Evolutionary conservation across 2,329 filamentous ascomycete genomes (phyloP), one percentile per base, ranked within the genome.

Genomic region (Westerdykella aurantiaca): DNA sequence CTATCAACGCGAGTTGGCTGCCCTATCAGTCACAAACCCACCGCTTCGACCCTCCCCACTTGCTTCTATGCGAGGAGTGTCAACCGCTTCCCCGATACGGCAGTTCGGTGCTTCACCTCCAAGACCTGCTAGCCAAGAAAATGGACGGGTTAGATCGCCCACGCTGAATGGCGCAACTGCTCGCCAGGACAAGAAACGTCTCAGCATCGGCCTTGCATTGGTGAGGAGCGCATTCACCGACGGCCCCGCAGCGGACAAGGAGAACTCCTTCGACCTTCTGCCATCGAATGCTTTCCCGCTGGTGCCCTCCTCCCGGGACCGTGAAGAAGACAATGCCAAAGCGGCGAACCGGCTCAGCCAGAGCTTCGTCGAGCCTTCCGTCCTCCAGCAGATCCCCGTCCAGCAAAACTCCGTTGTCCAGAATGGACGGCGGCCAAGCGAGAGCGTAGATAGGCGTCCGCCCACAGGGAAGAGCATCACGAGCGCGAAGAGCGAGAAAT

Each of bases 1-100:
- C 13, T 76, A 71, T 48, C 59, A 62, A 17, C 60, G 63, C 13
- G 73, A 76, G 51, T 48, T 76, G 11, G 56, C 59, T 11, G 54
- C 63, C 12, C 57, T 76, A 2, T 64, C 66, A 47, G 69, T 69
- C 5, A 50, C 53, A 14, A 57, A 58, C 5, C 49, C 55, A 37
- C 33, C 33, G 33, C 4, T 18, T 35, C n/a, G 21, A 9, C 13
- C 25, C 14, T 18, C 13, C 4, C 25, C 25, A 9, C 25, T 29
- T 29, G 25, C 4, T 7, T 29, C 25, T 9, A 9, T 29, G 11
- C 25, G 25, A 29, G 25, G 25, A 29, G 34, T 7, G 14, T 25
- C 29, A 5, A 23, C 14, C 11, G 33, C 4, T n/a, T 31, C 21
- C 18, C 10, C 18, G 11, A 10, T 29, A 13, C 16, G 37, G 13